phyloP scores from a whole-genome alignment of 371 early-diverging fungal species.

The Lichtheimia corymbifera region DNA sequence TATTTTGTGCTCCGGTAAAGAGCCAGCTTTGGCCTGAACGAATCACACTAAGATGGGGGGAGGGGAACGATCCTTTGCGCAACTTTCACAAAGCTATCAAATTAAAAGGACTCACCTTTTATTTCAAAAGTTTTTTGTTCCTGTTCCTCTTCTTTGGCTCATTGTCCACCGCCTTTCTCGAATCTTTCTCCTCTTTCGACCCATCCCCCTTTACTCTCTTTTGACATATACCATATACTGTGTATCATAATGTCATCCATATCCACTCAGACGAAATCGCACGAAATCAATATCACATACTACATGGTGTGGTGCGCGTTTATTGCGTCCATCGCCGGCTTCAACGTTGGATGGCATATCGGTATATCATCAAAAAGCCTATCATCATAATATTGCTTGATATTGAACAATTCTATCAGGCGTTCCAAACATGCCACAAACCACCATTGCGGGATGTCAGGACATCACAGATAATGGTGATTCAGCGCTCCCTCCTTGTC shows the following conservation, averaged over 20 bases:
- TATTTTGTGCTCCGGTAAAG: too few species aligned
- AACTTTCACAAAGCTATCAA: too few species aligned
- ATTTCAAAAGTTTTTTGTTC: too few species aligned
- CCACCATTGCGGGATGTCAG: constrained; percentile 34
- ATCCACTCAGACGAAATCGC: constrained; percentile 6
- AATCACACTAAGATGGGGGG: too few species aligned
- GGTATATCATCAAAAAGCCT: constrained; percentile 6
- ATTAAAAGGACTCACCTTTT: too few species aligned
- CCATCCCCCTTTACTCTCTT: too few species aligned
- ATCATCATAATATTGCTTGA: not conserved
- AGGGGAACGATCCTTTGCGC: too few species aligned
- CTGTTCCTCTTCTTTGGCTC: too few species aligned
- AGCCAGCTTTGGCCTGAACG: too few species aligned
- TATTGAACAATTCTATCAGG: constrained; percentile 22
- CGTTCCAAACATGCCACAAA: constrained; percentile 52
- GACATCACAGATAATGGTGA: constrained; percentile 19
- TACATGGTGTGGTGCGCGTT: constrained; percentile 14
- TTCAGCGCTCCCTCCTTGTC: constrained; percentile 37
- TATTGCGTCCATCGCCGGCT: constrained; percentile 18
- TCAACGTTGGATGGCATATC: constrained; percentile 24
- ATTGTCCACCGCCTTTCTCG: too few species aligned
- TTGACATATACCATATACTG: too few species aligned
- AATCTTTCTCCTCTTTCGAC: too few species aligned
- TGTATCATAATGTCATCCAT: constrained; percentile 1
- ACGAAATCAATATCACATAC: constrained; percentile 3